Percentiles rank a stretch among this genome's conserved stretches.
phyloP scores from a whole-genome alignment of 1,284 basidiomycete species.

The Ganoderma multipileum region DNA sequence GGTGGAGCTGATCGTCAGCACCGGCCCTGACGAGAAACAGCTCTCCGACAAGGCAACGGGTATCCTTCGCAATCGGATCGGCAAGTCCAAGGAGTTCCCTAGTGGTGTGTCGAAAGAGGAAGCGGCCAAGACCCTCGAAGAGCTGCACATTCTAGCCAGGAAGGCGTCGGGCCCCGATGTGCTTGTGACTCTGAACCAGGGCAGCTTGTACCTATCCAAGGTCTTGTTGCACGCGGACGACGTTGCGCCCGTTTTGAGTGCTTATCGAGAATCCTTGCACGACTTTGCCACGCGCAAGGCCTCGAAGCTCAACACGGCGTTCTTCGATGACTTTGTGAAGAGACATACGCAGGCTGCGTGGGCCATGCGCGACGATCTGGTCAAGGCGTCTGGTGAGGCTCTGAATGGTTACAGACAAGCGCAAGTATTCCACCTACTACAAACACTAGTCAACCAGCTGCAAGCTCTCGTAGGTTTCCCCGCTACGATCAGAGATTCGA shows the following conservation, averaged over 20 bases:
- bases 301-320: conserved; percentile 75
- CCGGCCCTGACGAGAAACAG: conserved; percentile 81
- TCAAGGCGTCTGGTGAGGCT: conserved; percentile 61
- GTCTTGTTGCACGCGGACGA: conserved; percentile 55
- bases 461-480: conserved; percentile 53
- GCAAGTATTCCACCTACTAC: conserved; percentile 80
- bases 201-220: conserved; percentile 78
- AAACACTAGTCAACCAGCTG: conserved; percentile 68
- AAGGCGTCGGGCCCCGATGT: conserved; percentile 73
- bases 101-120: conserved; percentile 53
- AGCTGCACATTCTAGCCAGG: conserved; percentile 79
- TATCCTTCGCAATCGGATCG: conserved; percentile 78
- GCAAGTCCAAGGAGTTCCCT: conserved; percentile 77
- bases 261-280: conserved; percentile 73
- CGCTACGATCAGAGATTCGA: not conserved
- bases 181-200: conserved; percentile 67
- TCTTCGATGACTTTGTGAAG: conserved; percentile 83
- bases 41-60: conserved; percentile 86
- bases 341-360: conserved; percentile 76
- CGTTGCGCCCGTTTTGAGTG: conserved; percentile 52
- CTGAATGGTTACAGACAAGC: conserved; percentile 79
- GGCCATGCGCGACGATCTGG: conserved; percentile 65
- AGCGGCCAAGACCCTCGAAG: conserved; percentile 58
- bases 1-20: conserved; percentile 72
- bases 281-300: conserved; percentile 88